Evolutionary conservation across 2,329 filamentous ascomycete species (phyloP).

Genomic region (Paraconiothyrium brasiliense): DNA sequence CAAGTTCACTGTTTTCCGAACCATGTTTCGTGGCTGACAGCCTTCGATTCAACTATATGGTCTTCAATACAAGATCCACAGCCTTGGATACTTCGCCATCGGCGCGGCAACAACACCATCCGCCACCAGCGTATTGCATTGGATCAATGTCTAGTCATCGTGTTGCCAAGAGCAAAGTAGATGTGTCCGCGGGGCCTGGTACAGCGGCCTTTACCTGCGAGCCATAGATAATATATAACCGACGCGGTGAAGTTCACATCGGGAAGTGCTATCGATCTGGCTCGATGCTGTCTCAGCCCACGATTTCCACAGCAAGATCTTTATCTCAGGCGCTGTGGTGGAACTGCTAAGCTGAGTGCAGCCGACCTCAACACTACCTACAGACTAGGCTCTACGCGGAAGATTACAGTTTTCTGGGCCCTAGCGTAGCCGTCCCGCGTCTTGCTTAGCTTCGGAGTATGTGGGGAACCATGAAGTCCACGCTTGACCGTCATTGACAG

Average conservation of each 20-base stretch:
- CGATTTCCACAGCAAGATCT: neutral
- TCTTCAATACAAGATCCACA: neutral
- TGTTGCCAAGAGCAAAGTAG: neutral
- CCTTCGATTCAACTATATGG: neutral
- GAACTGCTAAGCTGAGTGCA: neutral
- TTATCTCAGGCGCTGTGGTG: neutral
- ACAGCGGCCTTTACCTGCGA: neutral
- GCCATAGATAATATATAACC: neutral
- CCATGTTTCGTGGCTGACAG: neutral
- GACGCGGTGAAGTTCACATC: neutral
- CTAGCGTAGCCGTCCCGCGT: slow-evolving; percentile 24
- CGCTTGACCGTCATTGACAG: slow-evolving; percentile 5
- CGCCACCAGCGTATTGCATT: neutral
- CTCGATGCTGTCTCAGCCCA: neutral
- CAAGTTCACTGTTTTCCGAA: neutral
- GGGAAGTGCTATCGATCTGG: neutral
- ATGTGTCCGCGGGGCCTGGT: neutral
- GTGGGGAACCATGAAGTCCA: slow-evolving; percentile 44
- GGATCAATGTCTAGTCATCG: neutral
- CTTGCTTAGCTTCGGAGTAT: slow-evolving; percentile 35
- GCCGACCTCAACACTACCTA: neutral
- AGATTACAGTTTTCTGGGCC: slow-evolving; percentile 5
- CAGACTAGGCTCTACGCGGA: slow-evolving; percentile 11
- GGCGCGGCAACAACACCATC: neutral
- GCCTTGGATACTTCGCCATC: neutral